phyloP scores from a whole-genome alignment of 768 basidiomycete species.

The Suillus subalutaceus region DNA sequence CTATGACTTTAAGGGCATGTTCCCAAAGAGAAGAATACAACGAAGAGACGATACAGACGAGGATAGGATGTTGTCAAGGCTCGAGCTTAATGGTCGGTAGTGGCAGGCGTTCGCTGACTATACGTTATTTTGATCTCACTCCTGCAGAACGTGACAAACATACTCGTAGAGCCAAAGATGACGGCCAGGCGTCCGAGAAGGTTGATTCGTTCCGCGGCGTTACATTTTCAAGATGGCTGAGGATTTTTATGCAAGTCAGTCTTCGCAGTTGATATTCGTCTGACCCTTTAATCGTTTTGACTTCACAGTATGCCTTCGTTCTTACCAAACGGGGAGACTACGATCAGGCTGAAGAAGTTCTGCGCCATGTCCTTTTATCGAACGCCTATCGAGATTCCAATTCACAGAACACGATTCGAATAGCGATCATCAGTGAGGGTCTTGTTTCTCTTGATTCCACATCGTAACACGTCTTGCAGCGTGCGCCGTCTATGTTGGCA shows the following conservation, averaged over 20 bases:
- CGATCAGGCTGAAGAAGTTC: conserved; percentile 70
- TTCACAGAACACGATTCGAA: conserved; percentile 69
- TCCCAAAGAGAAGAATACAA: conserved; percentile 49
- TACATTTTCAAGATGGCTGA: conserved; percentile 83
- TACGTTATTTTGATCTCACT: background rate
- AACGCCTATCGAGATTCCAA: conserved; percentile 68
- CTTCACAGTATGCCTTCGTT: conserved; percentile 70
- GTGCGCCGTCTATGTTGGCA: conserved; percentile 64
- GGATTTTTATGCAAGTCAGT: conserved; percentile 79
- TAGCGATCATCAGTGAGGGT: conserved; percentile 74
- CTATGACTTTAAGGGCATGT: conserved; percentile 71
- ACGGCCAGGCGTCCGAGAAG: conserved; percentile 41
- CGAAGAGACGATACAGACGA: conserved; percentile 59
- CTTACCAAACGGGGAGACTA: conserved; percentile 65
- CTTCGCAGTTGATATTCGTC: conserved; percentile 10
- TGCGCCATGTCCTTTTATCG: conserved; percentile 74
- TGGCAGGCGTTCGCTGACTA: background rate
- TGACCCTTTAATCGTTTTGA: background rate
- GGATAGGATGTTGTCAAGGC: conserved; percentile 72
- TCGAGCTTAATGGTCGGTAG: conserved; percentile 69
- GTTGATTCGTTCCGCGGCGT: conserved; percentile 81
- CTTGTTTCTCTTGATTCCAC: background rate
- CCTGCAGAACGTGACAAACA: conserved; percentile 60
- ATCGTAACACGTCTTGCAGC: conserved; percentile 46
- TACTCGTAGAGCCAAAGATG: conserved; percentile 49